Percentiles rank a stretch among this genome's conserved stretches.
Conservation (phyloP, 2,329 filamentous ascomycete genomes). For the Annulohypoxylon truncatum region DNA sequence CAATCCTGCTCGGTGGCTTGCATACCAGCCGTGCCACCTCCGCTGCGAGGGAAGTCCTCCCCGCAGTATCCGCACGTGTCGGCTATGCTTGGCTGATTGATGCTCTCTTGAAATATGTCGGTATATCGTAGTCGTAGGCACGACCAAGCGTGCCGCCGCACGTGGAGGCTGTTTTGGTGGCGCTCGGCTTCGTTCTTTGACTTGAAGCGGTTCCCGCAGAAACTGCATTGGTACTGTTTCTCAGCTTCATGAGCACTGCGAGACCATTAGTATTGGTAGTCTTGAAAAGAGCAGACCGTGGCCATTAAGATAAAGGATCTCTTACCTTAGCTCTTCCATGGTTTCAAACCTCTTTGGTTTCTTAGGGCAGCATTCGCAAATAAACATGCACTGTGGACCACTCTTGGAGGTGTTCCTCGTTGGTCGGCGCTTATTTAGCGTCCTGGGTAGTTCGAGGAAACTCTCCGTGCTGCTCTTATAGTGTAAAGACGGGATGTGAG, state of each 20-base stretch:
- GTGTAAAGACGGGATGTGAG: constrained; percentile 20
- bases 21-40: constrained; percentile 2
- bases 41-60: constrained; percentile 31
- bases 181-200: constrained; percentile 39
- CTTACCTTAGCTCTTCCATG: constrained; percentile 35
- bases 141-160: constrained; percentile 35
- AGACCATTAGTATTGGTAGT: background rate
- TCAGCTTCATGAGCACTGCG: constrained; percentile 34
- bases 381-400: background rate
- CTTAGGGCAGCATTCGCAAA: constrained; percentile 42
- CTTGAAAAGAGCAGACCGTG: background rate
- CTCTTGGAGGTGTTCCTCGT: constrained; percentile 1
- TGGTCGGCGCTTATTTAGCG: constrained; percentile 25
- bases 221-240: constrained; percentile 34
- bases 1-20: constrained; percentile 23
- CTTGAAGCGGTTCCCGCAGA: constrained; percentile 38
- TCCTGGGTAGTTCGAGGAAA: constrained; percentile 36
- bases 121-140: constrained; percentile 20
- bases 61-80: constrained; percentile 39
- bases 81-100: constrained; percentile 19
- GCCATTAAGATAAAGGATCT: background rate
- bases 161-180: constrained; percentile 38
- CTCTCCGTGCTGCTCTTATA: constrained; percentile 40
- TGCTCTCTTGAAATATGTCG: constrained; percentile 36
- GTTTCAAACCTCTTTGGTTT: constrained; percentile 36